These are phyloP conservation scores for Hyparrhenia diplandra DNA, from an alignment of 176 grass and related monocot genomes.

Conservation along the genomic window DNA sequence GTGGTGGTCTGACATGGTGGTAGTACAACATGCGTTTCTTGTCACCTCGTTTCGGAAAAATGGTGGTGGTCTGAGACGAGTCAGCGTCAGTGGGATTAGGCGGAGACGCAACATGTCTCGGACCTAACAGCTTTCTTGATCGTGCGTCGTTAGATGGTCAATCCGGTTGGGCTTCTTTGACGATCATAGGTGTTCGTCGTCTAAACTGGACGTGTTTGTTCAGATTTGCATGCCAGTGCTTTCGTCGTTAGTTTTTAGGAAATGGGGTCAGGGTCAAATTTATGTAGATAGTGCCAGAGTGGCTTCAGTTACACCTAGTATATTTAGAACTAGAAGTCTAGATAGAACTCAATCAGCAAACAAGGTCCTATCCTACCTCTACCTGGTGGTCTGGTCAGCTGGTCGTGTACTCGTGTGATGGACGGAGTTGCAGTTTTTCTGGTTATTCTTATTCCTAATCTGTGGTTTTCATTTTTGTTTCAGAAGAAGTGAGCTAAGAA, in stretches of 20 bases:
- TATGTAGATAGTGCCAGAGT: background rate
- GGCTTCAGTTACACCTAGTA: background rate
- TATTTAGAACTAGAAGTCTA: background rate
- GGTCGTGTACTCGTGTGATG: too few species aligned
- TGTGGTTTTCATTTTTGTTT: background rate
- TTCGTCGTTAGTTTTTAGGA: background rate
- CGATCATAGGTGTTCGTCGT: background rate
- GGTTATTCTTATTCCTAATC: too few species aligned
- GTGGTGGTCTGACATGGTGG: too few species aligned
- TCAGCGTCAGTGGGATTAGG: slow-evolving; percentile 30
- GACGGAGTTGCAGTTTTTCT: background rate
- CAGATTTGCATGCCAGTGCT: background rate
- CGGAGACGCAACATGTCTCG: slow-evolving; percentile 11
- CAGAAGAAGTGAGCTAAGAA: background rate
- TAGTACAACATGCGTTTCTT: background rate
- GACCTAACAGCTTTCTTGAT: slow-evolving; percentile 15
- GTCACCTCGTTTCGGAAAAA: background rate
- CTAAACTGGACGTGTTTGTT: background rate
- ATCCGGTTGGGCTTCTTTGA: background rate
- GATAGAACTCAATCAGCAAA: background rate
- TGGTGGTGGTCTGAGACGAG: background rate
- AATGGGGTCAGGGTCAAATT: background rate
- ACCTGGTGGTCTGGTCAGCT: background rate
- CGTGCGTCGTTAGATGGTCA: slow-evolving; percentile 5
- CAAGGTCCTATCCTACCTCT: background rate